These are phyloP conservation scores for Circinella minor DNA, from an alignment of 371 early-diverging fungal genomes.

Conservation along the genomic window DNA sequence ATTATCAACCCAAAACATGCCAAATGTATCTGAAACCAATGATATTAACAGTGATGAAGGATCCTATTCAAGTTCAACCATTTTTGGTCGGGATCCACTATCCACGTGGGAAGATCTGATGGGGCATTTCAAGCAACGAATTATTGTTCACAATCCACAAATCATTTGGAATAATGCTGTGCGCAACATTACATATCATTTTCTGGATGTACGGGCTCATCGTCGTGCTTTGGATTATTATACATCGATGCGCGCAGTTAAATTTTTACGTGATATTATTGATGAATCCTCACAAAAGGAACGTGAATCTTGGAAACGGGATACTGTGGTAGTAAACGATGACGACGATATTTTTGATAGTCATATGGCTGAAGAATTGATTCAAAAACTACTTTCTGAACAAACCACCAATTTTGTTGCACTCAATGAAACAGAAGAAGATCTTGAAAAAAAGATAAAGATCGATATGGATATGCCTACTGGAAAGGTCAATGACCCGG, in stretches of 20 bases:
- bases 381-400: conserved; percentile 57
- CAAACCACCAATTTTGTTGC: conserved; percentile 53
- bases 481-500: conserved; percentile 58
- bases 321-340: conserved; percentile 22
- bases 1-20: conserved; percentile 31
- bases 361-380: conserved; percentile 54
- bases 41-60: not conserved
- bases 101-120: conserved; percentile 47
- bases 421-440: conserved; percentile 54
- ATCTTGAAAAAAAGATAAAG: conserved; percentile 10
- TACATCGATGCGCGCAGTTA: conserved; percentile 51
- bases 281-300: conserved; percentile 29
- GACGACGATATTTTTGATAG: conserved; percentile 43
- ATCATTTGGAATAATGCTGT: conserved; percentile 59
- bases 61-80: conserved; percentile 31
- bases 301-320: conserved; percentile 24
- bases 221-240: conserved; percentile 51
- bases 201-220: conserved; percentile 49
- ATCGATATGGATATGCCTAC: conserved; percentile 6
- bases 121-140: conserved; percentile 53
- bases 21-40: conserved; percentile 18
- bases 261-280: conserved; percentile 53
- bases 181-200: conserved; percentile 54
- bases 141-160: conserved; percentile 57
- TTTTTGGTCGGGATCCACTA: conserved; percentile 41